Percentiles rank a stretch among this genome's conserved stretches.
These are phyloP conservation scores for Leucosporidium creatinivorum DNA, from an alignment of 768 basidiomycete genomes.

Conservation along the genomic window DNA sequence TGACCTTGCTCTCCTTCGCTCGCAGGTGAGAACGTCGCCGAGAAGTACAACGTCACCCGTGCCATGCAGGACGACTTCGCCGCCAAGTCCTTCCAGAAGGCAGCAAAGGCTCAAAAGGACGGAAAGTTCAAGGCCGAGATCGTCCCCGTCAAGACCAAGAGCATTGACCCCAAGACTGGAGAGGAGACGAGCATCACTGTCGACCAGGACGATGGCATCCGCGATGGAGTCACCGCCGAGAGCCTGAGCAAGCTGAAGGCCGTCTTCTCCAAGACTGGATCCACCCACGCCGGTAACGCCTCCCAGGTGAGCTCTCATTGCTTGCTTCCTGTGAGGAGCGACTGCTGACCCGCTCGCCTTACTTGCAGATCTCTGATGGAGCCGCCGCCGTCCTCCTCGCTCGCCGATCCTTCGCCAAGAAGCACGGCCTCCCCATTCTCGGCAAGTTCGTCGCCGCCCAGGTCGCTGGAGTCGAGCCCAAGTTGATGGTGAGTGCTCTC, in stretches of 20 bases:
- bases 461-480: conserved; percentile 58
- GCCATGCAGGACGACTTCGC: conserved; percentile 84
- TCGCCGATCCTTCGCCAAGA: conserved; percentile 68
- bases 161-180: conserved; percentile 47
- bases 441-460: conserved; percentile 72
- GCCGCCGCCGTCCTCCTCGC: conserved; percentile 82
- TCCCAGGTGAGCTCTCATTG: conserved; percentile 48
- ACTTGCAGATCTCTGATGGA: conserved; percentile 74
- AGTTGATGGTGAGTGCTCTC: conserved; percentile 21
- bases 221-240: conserved; percentile 61
- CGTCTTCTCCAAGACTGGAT: conserved; percentile 55
- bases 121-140: conserved; percentile 84
- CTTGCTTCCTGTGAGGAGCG: conserved; percentile 69
- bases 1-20: conserved; percentile 45
- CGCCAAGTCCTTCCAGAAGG: conserved; percentile 74
- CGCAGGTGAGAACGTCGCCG: conserved; percentile 49
- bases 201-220: conserved; percentile 36
- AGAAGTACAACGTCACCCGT: conserved; percentile 55
- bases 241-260: conserved; percentile 72
- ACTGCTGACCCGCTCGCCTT: conserved; percentile 72
- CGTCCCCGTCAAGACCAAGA: conserved; percentile 64
- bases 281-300: conserved; percentile 45
- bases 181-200: conserved; percentile 48
- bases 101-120: conserved; percentile 54
- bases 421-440: conserved; percentile 73